Percentiles rank a stretch among this genome's conserved stretches.
Conservation (phyloP, 1,139 yeast species). For the Nakaseomyces sp. region DNA sequence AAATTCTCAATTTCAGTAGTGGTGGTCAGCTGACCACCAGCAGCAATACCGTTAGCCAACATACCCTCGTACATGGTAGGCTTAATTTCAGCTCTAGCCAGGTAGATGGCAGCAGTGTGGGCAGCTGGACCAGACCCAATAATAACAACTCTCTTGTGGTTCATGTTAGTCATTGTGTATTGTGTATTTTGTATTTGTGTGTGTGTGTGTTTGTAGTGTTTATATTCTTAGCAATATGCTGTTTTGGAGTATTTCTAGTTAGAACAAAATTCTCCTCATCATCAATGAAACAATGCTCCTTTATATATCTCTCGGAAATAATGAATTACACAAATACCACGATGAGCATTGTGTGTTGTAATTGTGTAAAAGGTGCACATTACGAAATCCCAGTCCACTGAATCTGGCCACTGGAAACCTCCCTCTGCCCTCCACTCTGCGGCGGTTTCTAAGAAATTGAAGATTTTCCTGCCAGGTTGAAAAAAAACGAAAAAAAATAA, state of each 20-base stretch:
- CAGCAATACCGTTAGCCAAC: conserved; percentile 96
- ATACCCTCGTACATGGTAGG: conserved; percentile 93
- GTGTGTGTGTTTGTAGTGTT: conserved; percentile 1
- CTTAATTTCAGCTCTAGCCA: conserved; percentile 91
- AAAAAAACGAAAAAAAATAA: no score
- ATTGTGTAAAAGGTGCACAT: no score
- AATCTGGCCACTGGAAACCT: no score
- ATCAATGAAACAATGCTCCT: no score
- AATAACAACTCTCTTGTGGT: conserved; percentile 81
- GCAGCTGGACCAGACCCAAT: conserved; percentile 99
- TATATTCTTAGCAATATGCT: no score
- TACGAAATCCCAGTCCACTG: not conserved
- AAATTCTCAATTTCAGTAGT: conserved; percentile 96
- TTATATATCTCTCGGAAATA: not conserved
- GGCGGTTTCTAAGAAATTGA: not conserved
- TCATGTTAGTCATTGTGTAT: conserved; percentile 38
- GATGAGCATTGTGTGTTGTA: not conserved
- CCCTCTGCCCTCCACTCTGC: not conserved
- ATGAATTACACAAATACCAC: no score
- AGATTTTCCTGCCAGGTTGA: no score
- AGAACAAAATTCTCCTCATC: no score
- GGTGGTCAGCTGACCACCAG: conserved; percentile 97
- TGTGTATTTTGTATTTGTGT: not conserved
- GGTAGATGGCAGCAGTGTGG: conserved; percentile 95
- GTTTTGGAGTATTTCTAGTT: no score